A percentile compares a stretch with the other conserved stretches of the same genome.
Conservation (phyloP, 108 stramenopile genomes). For the Nitzschia inconspicua region DNA sequence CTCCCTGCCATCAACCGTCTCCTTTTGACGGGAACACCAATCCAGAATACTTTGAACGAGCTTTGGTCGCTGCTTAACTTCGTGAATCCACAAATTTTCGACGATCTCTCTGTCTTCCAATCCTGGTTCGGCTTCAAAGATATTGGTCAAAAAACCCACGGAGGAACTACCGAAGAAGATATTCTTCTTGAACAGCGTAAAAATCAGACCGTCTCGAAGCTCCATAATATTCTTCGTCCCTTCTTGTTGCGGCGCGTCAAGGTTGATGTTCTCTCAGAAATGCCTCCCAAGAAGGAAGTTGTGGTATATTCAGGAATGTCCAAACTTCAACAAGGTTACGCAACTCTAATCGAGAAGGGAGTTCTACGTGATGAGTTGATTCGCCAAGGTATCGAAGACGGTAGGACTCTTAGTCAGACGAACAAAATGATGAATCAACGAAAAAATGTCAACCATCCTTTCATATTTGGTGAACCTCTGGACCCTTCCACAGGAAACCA, state of each 20-base stretch:
- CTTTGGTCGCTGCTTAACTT: slow-evolving; percentile 99
- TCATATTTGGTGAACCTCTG: slow-evolving; percentile 94
- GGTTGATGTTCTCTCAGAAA: slow-evolving; percentile 84
- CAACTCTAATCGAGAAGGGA: slow-evolving; percentile 82
- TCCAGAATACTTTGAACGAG: slow-evolving; percentile 92
- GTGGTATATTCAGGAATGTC: slow-evolving; percentile 96
- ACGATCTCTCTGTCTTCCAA: slow-evolving; percentile 94
- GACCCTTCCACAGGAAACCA: slow-evolving; percentile 75
- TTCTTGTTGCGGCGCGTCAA: slow-evolving; percentile 95
- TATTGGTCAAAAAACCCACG: slow-evolving; percentile 89
- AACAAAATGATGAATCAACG: slow-evolving; percentile 96
- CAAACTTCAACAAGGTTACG: slow-evolving; percentile 82
- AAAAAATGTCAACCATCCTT: slow-evolving; percentile 96
- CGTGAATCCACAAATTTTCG: slow-evolving; percentile 97
- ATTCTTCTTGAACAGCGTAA: slow-evolving; percentile 88
- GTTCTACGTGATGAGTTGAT: slow-evolving; percentile 68
- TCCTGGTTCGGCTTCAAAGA: slow-evolving; percentile 97
- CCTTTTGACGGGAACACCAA: slow-evolving; percentile 98
- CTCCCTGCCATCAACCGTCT: slow-evolving; percentile 84
- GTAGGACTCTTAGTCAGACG: slow-evolving; percentile 78
- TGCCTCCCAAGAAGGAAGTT: slow-evolving; percentile 95
- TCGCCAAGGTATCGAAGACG: slow-evolving; percentile 69
- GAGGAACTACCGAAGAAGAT: slow-evolving; percentile 83
- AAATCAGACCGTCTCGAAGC: slow-evolving; percentile 90
- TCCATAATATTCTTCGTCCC: slow-evolving; percentile 96